Base-by-base conservation (phyloP, 2,329 filamentous ascomycete genomes). In the Laburnicola sp. region DNA sequence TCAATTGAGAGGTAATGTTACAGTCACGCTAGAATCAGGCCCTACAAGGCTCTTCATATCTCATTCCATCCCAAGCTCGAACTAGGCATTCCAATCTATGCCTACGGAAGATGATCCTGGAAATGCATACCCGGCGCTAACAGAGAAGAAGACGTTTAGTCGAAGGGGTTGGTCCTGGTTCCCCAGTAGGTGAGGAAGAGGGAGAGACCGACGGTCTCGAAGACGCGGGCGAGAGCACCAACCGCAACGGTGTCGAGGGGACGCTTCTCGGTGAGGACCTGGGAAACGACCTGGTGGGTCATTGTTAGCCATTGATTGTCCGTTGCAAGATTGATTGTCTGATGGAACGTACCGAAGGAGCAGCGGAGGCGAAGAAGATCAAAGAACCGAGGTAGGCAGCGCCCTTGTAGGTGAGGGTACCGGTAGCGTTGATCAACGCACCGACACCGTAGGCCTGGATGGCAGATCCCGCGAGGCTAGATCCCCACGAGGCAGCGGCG, bases 151-250 rank as follows among this genome's bases (percentile, higher is more conserved):
- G 48, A 56, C 48, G 50, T 60, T 82, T 88, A 92, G 71, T 91
- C 85, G 76, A 96, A 95, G 54, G 91, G 91, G 80, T 91, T 93
- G 78, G 91, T 94, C 72, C 89, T 87, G 69, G 93, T 97, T 69
- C 93, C 93, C 93, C 93, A 97, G 88, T 90, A 97, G 72, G 91
- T 96, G 66, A 97, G 82, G 84, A 97, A 91, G 69, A 96, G 74
- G 58, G 88, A 91, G 52, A 97, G 84, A 59, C 93, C 94, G 53
- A 97, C 84, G 2, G 94, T 97, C 84, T 97, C 94, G 64, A 96
- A 84, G 64, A 94, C 78, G 77, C 94, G 92, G 70, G 89, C 87
- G 44, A 94, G 78, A 57, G 88, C 84, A 71, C 88, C 89, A 61
- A 97, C 87, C 63, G 90, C 91, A 63, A 97, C 85, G 57, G 89